Conservation (phyloP, 2,329 filamentous ascomycete species). For the Dactylellina leptospora region DNA sequence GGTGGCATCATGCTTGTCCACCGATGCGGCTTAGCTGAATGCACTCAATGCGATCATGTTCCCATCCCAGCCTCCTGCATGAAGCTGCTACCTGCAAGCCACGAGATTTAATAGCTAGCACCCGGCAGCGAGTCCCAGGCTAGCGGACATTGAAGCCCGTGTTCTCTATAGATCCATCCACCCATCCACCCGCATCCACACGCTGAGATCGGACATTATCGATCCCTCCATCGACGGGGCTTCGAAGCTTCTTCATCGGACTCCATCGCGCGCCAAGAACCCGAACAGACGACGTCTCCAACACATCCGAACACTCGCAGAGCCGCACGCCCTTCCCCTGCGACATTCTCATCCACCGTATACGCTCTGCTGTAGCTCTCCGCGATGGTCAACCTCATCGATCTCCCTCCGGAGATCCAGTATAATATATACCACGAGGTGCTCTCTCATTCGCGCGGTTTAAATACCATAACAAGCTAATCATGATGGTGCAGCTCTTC, state of each 20-base stretch:
- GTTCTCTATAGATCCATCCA: no score
- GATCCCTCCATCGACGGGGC: neutral
- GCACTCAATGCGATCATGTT: no score
- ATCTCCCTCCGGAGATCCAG: conserved; percentile 51
- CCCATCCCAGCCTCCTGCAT: no score
- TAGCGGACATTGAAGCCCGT: no score
- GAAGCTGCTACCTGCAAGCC: no score
- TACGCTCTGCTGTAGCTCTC: no score
- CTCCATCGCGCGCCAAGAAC: conserved; percentile 12
- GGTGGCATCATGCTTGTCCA: no score
- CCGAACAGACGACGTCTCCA: conserved; percentile 11
- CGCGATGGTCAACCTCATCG: conserved; percentile 41
- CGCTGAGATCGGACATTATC: neutral
- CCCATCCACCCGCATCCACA: no score
- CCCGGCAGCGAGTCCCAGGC: no score
- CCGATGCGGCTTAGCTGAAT: no score
- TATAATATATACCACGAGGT: conserved; percentile 49
- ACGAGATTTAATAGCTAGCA: no score
- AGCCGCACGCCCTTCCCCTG: neutral
- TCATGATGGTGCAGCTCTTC: conserved; percentile 28
- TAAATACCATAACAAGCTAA: neutral
- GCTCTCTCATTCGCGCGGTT: neutral
- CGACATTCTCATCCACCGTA: no score
- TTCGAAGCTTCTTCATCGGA: neutral
- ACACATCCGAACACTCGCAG: conserved; percentile 12